Conservation (phyloP, 2,329 filamentous ascomycete species). For the Endoconidiophora laricicola region DNA sequence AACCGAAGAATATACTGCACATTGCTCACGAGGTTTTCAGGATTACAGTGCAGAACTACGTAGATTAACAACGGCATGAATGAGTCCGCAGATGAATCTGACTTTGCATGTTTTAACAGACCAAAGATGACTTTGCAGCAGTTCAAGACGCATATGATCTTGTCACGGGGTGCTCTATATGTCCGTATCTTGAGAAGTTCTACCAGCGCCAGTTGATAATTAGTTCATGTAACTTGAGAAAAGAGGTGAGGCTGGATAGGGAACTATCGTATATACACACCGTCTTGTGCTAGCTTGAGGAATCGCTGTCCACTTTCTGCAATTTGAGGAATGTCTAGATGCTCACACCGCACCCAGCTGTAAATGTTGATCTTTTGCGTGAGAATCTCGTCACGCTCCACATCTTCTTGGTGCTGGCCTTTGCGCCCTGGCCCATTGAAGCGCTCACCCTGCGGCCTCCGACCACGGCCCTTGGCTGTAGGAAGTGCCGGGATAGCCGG, state of each 20-base stretch:
- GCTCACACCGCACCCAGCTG: slow-evolving; percentile 81
- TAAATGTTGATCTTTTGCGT: slow-evolving; percentile 96
- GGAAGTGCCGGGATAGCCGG: slow-evolving; percentile 70
- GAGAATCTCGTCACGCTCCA: slow-evolving; percentile 89
- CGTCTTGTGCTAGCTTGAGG: slow-evolving; percentile 74
- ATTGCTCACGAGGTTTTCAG: slow-evolving; percentile 89
- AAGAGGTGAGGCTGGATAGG: not conserved
- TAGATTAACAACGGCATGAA: slow-evolving; percentile 94
- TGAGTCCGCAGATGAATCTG: slow-evolving; percentile 87
- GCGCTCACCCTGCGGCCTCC: slow-evolving; percentile 41
- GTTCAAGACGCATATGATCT: slow-evolving; percentile 95
- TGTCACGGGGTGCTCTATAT: slow-evolving; percentile 91
- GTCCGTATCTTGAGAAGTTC: slow-evolving; percentile 92
- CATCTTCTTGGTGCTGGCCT: slow-evolving; percentile 94
- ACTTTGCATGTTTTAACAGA: slow-evolving; percentile 77
- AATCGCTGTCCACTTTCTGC: slow-evolving; percentile 80
- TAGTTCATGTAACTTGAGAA: slow-evolving; percentile 4
- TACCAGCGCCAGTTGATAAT: slow-evolving; percentile 21
- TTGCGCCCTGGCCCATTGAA: slow-evolving; percentile 65
- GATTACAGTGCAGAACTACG: slow-evolving; percentile 84
- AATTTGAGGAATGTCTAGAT: slow-evolving; percentile 77
- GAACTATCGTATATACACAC: slow-evolving; percentile 23
- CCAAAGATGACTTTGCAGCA: slow-evolving; percentile 99
- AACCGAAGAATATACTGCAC: slow-evolving; percentile 96
- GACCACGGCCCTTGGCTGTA: slow-evolving; percentile 49